These are phyloP conservation scores for Brassica juncea DNA, from an alignment of 345 rosid genomes.

Conservation along the genomic window DNA sequence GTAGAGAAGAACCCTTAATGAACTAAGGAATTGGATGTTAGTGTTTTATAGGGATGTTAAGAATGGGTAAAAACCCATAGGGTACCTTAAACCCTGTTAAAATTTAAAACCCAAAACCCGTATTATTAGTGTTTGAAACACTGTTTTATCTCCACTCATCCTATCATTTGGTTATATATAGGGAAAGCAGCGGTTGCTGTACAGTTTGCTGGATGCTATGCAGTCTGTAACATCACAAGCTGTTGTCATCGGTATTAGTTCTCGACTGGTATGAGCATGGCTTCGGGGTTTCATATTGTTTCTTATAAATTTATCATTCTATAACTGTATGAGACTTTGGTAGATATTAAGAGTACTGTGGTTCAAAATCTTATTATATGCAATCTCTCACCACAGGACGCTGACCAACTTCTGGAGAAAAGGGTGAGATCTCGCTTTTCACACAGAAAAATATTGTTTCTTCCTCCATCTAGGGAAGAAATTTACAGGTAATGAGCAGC, in stretches of 20 bases:
- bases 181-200: constrained; percentile 89
- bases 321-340: neutral
- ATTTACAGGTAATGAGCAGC: constrained; percentile 49
- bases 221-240: constrained; percentile 91
- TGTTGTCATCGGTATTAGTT: constrained; percentile 79
- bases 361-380: constrained; percentile 9
- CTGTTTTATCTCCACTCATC: constrained; percentile 28
- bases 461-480: constrained; percentile 60
- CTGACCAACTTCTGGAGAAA: constrained; percentile 93
- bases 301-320: constrained; percentile 4
- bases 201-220: constrained; percentile 94
- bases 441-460: constrained; percentile 77
- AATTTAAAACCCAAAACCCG: no score
- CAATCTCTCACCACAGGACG: constrained; percentile 58
- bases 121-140: no score
- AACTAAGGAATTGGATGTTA: neutral
- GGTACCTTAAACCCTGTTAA: no score
- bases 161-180: constrained; percentile 36
- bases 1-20: constrained; percentile 9
- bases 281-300: neutral
- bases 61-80: no score
- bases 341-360: neutral
- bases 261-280: constrained; percentile 60
- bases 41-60: no score
- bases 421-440: constrained; percentile 96